phyloP scores from a whole-genome alignment of 106 monocot species.

The Cymbidium sinense region DNA sequence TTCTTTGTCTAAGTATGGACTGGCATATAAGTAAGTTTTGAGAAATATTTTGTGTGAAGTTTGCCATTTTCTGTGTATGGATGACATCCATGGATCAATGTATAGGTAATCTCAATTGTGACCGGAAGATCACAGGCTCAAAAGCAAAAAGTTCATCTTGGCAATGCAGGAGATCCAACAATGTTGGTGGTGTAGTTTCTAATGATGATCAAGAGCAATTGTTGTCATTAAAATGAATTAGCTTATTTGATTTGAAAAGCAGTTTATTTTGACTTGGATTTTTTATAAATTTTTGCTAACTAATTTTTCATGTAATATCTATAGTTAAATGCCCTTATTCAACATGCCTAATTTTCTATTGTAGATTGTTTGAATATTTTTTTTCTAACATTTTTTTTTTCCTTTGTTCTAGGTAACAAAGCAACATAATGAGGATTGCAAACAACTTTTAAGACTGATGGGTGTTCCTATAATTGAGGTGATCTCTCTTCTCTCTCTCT shows the following conservation, averaged over 20 bases:
- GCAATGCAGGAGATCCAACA: background rate
- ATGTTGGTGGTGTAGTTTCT: background rate
- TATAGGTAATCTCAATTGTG: background rate
- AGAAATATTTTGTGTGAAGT: background rate
- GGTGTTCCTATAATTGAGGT: slow-evolving; percentile 85
- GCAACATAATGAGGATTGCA: slow-evolving; percentile 93
- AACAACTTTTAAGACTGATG: slow-evolving; percentile 79
- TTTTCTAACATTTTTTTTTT: background rate
- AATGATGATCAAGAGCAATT: background rate
- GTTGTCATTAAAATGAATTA: background rate
- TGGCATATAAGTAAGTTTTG: background rate
- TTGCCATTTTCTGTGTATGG: background rate
- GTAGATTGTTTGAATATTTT: background rate
- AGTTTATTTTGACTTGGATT: background rate
- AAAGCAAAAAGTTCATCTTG: background rate
- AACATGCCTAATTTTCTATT: background rate
- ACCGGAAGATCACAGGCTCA: background rate
- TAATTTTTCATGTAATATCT: background rate
- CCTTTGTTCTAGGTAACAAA: slow-evolving; percentile 52
- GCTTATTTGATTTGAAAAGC: background rate
- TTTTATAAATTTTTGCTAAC: background rate
- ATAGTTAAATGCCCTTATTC: background rate
- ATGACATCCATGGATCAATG: too few species aligned
- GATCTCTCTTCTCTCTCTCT: background rate
- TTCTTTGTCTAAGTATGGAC: background rate